A percentile compares a stretch with the other conserved stretches of the same genome.
These are phyloP conservation scores for Mortierella sp. DNA, from an alignment of 371 early-diverging fungal species.

Conservation along the genomic window DNA sequence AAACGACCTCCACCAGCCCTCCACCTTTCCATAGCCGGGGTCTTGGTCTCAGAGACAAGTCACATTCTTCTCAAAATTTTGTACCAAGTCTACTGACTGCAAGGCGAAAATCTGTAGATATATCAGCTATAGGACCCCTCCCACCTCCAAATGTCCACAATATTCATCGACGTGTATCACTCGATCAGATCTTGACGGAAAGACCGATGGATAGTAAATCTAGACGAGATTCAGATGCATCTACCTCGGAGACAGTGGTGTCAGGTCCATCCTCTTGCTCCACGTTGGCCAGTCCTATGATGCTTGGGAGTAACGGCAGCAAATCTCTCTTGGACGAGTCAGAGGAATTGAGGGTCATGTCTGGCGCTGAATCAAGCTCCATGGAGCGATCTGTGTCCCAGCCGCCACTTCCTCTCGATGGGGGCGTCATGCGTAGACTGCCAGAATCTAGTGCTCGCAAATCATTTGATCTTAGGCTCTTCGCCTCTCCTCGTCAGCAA, in stretches of 20 bases:
- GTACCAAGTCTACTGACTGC: not conserved
- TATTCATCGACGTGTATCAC: slow-evolving; percentile 28
- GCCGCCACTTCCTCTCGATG: not conserved
- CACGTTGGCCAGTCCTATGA: slow-evolving; percentile 30
- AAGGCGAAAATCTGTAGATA: slow-evolving; percentile 23
- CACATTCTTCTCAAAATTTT: slow-evolving; percentile 1
- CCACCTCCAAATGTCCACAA: slow-evolving; percentile 10
- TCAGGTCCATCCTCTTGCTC: slow-evolving; percentile 44
- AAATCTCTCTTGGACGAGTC: not conserved
- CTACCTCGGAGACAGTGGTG: slow-evolving; percentile 41
- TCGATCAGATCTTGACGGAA: slow-evolving; percentile 21
- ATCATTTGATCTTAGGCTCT: slow-evolving; percentile 21
- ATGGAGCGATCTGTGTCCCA: slow-evolving; percentile 20
- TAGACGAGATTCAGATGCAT: slow-evolving; percentile 45
- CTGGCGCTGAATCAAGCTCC: not conserved
- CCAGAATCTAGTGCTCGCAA: slow-evolving; percentile 15
- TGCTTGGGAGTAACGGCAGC: slow-evolving; percentile 8
- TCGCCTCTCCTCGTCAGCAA: slow-evolving; percentile 6
- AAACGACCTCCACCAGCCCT: not conserved
- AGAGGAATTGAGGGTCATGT: not conserved
- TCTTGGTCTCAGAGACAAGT: not conserved
- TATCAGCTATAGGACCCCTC: slow-evolving; percentile 6
- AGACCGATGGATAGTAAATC: slow-evolving; percentile 12
- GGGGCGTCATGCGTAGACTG: not conserved
- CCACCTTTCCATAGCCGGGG: not conserved